Evolutionary conservation across 2,329 filamentous ascomycete species (phyloP), one percentile per base, ranked within the genome.

Genomic region (Fusarium redolens): DNA sequence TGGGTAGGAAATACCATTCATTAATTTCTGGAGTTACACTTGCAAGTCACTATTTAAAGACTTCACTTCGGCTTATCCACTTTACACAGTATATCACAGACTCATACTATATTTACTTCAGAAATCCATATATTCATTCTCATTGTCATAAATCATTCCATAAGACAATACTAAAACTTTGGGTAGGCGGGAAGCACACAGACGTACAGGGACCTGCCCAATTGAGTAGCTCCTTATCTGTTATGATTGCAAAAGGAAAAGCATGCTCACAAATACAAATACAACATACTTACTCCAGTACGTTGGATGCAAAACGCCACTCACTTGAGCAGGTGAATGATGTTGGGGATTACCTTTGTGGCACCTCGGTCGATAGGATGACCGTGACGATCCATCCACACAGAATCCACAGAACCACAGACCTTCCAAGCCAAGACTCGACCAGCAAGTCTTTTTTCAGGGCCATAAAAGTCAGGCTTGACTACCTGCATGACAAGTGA

Each of bases 271-370:
- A 44, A 14, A 7, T 0, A 18, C 5, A 13, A 18, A 6, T 3
- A 1, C 17, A 6, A 2, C 7, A 14, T 14, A 1, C 0, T 14
- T 14, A 11, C 8, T 5, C 13, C 18, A 3, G 5, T 0, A 10
- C 15, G 9, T 9, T 4, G 5, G 14, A 18, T 5, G n/a, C 3
- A 7, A 33, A 7, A 5, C 2, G 7, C 14, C 22, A 5, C 15
- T 51, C n/a, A 51, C 15, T 51, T 51, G 8, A 51, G 30, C 5
- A 51, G n/a, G 31, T 35, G 48, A 9, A 51, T 14, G 31, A 51
- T 51, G n/a, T 51, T 51, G 17, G n/a, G n/a, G 8, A 35, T 18
- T 6, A n/a, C n/a, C 22, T 38, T 20, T 9, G 3, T 13, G 4
- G 17, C 33, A 25, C 18, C 33, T 1, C 0, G 13, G 8, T 52